Evolutionary conservation across 164 flowering plant genomes (phyloP).

Genomic region (Sextonia rubra): DNA sequence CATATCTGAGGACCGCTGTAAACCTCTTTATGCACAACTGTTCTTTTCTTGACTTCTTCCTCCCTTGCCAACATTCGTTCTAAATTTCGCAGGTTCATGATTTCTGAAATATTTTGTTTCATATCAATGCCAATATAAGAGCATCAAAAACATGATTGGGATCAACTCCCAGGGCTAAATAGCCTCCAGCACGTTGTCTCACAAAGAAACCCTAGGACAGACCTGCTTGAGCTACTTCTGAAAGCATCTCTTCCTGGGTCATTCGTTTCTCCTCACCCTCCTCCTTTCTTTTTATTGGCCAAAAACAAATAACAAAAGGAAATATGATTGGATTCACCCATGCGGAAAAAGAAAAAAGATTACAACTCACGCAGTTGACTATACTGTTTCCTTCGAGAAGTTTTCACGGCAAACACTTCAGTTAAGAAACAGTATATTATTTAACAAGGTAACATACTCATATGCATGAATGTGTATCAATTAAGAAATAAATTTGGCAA

Average conservation of each 20-base stretch:
- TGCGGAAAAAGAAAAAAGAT: too few species aligned
- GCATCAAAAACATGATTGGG: not conserved
- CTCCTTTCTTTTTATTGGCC: constrained; percentile 89
- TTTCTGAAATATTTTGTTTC: constrained; percentile 50
- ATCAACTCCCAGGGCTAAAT: not conserved
- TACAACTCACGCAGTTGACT: too few species aligned
- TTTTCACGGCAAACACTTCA: too few species aligned
- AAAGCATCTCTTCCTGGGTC: constrained; percentile 99
- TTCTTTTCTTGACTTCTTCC: constrained; percentile 96
- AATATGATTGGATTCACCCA: not conserved
- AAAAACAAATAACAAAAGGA: constrained; percentile 6
- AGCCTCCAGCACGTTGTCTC: constrained; percentile 1
- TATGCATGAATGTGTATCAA: too few species aligned
- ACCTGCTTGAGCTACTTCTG: constrained; percentile 99
- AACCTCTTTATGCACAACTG: constrained; percentile 81
- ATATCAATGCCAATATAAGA: constrained; percentile 7
- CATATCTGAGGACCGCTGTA: constrained; percentile 79
- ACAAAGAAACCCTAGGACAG: not conserved
- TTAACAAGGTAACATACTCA: too few species aligned
- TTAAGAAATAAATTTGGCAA: too few species aligned
- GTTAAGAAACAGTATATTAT: too few species aligned
- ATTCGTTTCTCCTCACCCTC: constrained; percentile 94
- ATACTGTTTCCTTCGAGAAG: too few species aligned
- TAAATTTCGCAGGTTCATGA: constrained; percentile 80
- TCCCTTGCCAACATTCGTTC: constrained; percentile 96